Conservation (phyloP, 176 grass and related monocot genomes). For the Oryza meridionalis region DNA sequence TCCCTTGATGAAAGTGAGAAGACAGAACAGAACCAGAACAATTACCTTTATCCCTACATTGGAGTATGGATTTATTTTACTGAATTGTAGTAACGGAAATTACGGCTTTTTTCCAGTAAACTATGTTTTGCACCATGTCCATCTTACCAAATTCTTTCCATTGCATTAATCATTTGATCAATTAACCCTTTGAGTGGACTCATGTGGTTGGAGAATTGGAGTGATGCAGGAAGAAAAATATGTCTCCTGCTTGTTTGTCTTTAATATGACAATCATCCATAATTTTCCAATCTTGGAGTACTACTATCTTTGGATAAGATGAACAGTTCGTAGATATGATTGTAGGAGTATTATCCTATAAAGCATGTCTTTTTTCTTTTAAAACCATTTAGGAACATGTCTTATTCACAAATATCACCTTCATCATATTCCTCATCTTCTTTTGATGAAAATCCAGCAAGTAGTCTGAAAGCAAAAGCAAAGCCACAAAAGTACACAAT, state of each 20-base stretch:
- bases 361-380: neutral
- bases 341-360: constrained; percentile 21
- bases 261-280: constrained; percentile 1
- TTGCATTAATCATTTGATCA: neutral
- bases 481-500: constrained; percentile 25
- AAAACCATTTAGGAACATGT: neutral
- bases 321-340: constrained; percentile 11
- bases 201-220: neutral
- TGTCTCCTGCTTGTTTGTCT: constrained; percentile 1
- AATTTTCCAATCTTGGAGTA: neutral
- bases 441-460: constrained; percentile 10
- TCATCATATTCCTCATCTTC: constrained; percentile 41
- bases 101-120: neutral
- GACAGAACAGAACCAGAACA: neutral
- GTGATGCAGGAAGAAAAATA: neutral
- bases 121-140: neutral
- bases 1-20: constrained; percentile 1
- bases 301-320: neutral
- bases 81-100: constrained; percentile 15
- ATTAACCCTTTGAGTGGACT: constrained; percentile 21
- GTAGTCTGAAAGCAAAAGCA: constrained; percentile 34
- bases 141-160: neutral
- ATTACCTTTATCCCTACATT: constrained; percentile 20
- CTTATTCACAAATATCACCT: constrained; percentile 38
- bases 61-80: neutral